These are phyloP conservation scores for Blastobotrys ciferrii DNA, from an alignment of 1,139 yeast species.

Conservation along the genomic window DNA sequence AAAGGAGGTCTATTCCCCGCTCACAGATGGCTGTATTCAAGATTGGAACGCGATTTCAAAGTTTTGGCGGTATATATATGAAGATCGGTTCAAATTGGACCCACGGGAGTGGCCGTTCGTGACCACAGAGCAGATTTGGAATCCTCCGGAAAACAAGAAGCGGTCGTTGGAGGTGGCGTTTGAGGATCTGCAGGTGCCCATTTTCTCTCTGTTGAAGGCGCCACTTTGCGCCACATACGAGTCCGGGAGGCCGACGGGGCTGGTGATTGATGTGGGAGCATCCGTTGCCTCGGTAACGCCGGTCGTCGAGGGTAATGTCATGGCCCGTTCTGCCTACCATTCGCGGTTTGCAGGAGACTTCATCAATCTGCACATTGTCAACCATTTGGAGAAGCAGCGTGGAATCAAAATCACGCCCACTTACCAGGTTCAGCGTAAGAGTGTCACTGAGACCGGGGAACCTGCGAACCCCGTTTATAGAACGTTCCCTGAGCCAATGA, in stretches of 20 bases:
- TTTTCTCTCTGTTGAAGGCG: conserved; percentile 75
- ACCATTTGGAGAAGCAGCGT: conserved; percentile 30
- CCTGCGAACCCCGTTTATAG: conserved; percentile 42
- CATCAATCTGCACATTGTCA: conserved; percentile 37
- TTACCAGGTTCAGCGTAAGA: conserved; percentile 36
- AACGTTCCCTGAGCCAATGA: conserved; percentile 27
- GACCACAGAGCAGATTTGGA: conserved; percentile 85
- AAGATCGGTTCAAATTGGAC: conserved; percentile 48
- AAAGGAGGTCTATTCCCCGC: conserved; percentile 40
- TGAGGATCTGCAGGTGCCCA: conserved; percentile 78
- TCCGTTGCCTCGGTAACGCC: conserved; percentile 71
- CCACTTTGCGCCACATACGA: conserved; percentile 79
- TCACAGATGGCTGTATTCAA: conserved; percentile 42
- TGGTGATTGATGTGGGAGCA: conserved; percentile 38
- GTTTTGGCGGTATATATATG: conserved; percentile 39
- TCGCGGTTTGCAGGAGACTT: conserved; percentile 45
- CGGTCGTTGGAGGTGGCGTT: conserved; percentile 72
- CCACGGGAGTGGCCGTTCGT: conserved; percentile 72
- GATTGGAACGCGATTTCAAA: conserved; percentile 47
- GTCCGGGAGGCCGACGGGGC: conserved; percentile 38
- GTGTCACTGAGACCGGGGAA: conserved; percentile 36
- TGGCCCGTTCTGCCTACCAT: conserved; percentile 36
- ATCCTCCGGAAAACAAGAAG: conserved; percentile 64
- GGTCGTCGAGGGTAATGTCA: conserved; percentile 73
- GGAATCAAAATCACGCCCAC: conserved; percentile 34